These are phyloP conservation scores for Paramecium octaurelia DNA, from an alignment of 73 alveolate species.

Conservation along the genomic window DNA sequence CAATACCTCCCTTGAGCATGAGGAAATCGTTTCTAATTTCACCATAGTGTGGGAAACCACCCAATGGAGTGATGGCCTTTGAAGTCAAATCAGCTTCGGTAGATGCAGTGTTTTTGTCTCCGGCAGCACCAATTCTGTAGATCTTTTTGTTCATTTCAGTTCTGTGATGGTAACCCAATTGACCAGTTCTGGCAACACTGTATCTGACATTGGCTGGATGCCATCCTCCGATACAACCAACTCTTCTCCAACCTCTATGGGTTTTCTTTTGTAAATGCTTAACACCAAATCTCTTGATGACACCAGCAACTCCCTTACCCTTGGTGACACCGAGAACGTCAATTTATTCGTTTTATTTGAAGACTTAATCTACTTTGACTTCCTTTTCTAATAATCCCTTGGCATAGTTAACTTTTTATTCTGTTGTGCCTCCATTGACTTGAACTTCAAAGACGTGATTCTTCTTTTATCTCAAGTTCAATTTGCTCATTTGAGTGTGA, in stretches of 20 bases:
- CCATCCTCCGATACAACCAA: constrained; percentile 99
- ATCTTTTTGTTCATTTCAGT: constrained; percentile 99
- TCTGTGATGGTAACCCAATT: constrained; percentile 99
- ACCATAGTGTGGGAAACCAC: constrained; percentile 99
- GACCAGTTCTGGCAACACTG: constrained; percentile 99
- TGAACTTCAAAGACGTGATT: constrained; percentile 99
- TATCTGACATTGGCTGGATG: constrained; percentile 99
- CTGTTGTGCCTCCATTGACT: constrained; percentile 98
- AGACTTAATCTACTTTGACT: constrained; percentile 93
- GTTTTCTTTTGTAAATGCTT: constrained; percentile 98
- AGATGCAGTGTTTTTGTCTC: constrained; percentile 92
- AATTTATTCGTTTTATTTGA: constrained; percentile 95
- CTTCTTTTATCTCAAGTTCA: constrained; percentile 95
- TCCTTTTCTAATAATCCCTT: constrained; percentile 94
- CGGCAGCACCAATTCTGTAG: constrained; percentile 97
- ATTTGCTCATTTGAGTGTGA: constrained; percentile 96
- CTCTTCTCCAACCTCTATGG: constrained; percentile 99
- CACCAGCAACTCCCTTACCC: constrained; percentile 99
- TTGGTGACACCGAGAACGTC: constrained; percentile 98
- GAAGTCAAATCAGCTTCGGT: constrained; percentile 98
- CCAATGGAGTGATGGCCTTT: constrained; percentile 98
- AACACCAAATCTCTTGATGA: constrained; percentile 99
- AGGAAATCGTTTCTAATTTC: constrained; percentile 97
- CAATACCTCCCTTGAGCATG: constrained; percentile 98
- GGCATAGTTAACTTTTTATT: constrained; percentile 92